Conservation (phyloP, 352 stramenopile species). For the Globisporangium camurandrum region DNA sequence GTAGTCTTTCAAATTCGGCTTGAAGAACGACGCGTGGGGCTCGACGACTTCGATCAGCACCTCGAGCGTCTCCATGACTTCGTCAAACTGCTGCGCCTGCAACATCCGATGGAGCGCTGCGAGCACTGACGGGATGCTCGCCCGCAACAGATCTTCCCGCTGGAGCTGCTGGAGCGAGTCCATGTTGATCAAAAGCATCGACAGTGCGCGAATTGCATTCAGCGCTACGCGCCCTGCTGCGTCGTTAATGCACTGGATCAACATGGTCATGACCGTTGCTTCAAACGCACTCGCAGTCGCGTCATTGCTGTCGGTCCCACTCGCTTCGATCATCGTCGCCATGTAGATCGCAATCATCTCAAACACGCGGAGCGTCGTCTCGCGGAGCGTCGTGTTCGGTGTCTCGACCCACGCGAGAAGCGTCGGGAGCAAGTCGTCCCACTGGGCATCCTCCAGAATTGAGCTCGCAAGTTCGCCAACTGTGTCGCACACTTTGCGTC, state of each 20-base stretch:
- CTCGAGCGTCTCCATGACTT: constrained; percentile 74
- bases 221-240: constrained; percentile 49
- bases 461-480: constrained; percentile 73
- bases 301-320: too few species aligned
- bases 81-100: constrained; percentile 41
- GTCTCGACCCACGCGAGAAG: constrained; percentile 55
- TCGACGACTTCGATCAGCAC: constrained; percentile 79
- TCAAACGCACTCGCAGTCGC: constrained; percentile 27
- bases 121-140: constrained; percentile 46
- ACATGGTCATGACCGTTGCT: constrained; percentile 38
- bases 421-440: constrained; percentile 62
- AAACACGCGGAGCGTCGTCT: constrained; percentile 64
- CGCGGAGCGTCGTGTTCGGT: constrained; percentile 41
- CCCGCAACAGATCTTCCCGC: constrained; percentile 41
- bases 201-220: constrained; percentile 57
- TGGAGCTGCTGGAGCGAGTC: constrained; percentile 48
- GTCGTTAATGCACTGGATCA: constrained; percentile 44
- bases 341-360: constrained; percentile 81
- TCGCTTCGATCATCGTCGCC: constrained; percentile 37
- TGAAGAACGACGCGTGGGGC: constrained; percentile 64
- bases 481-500: constrained; percentile 77
- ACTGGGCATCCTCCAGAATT: constrained; percentile 76
- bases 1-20: constrained; percentile 44
- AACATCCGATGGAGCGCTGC: constrained; percentile 45
- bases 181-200: constrained; percentile 74